Evolutionary conservation across 1,139 yeast species (phyloP), one percentile per base, ranked within the genome.

Genomic region (Saccharomyces pastorianus): DNA sequence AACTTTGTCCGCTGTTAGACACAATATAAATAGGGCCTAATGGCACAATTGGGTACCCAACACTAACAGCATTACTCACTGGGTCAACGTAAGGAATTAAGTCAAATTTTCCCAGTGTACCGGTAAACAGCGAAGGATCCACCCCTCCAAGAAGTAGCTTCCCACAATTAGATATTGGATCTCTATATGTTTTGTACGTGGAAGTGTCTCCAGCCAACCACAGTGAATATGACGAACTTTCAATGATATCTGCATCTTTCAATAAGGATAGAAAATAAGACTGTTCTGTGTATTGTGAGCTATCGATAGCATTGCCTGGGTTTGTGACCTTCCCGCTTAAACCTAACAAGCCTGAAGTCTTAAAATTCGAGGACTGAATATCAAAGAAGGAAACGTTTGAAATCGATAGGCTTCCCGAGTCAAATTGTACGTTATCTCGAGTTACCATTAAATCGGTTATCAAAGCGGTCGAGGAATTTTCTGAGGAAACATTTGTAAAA

Each of bases 91-190:
- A 74, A 2, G 85, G 80, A 1, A 83, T 63, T 63, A 77, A 76
- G 49, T 78, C 75, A 62, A 76, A 84, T 47, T 72, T 67, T 46
- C 75, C 75, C 8, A 84, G 65, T 31, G 75, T 73, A 0, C 83
- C 86, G 2, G 63, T 59, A 58, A 66, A 79, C 52, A 74, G 73
- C 47, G 72, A 69, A 7, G 74, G 69, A 61, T 83, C 80, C 7
- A 85, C 80, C 2, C 79, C 81, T 13, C 91, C 91, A 1, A 84
- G 73, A n/a, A 84, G 65, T 20, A 85, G 64, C 51, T 71, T 70
- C 9, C 82, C 82, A 25, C 65, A 47, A 9, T 56, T 31, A 26
- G 5, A 23, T 28, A 26, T 17, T 14, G 28, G 31, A 14, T 28
- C 50, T 11, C 34, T 47, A n/a, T 34, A 26, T n/a, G 29, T 11